Base-by-base conservation (phyloP, 2,329 filamentous ascomycete species). In the Sporothrix inflata region DNA sequence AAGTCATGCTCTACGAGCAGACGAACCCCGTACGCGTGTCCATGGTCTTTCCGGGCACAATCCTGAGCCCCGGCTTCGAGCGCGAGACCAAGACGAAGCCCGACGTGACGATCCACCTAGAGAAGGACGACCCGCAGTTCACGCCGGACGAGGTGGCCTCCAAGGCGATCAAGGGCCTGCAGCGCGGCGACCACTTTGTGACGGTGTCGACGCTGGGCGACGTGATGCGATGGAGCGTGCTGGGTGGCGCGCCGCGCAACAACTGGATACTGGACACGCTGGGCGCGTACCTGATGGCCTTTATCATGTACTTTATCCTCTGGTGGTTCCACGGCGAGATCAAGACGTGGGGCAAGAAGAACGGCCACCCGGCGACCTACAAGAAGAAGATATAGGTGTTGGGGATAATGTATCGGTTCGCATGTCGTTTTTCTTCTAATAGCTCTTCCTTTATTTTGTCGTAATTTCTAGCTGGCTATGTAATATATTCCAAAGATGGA, bases 1-100 rank as follows among this genome's bases (percentile, higher is more conserved):
- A 99, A 82, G 84, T 97, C 57, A 85, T 94, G 77, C 84, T 98
- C 69, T 99, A 98, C 84, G 94, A 94, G 70, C 88, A 91, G 57
- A 75, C 75, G 8, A 77, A 80, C 65, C 80, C 80, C 1, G 90
- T 98, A 70, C 89, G 92, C 76, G 85, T 98, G 24, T 93, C 97
- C 78, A 87, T 93, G 55, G 89, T 98, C 14, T 92, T 90, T 77
- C 96, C 96, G 0, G 95, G 92, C 70, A 93, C 92, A 2, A 98
- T 99, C 75, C 85, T 89, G 16, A 91, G 88, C 6, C 90, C 93
- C 0, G 94, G 94, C 0, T 87, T 91, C 69, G 90, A 91, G 73
- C 85, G 88, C 21, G 95, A 98, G 83, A 91, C 97, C 78, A 81
- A 84, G 77, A 87, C 88, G 38, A 98, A 98, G 82, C 95, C 94